Evolutionary conservation across 164 flowering plant species (phyloP).

Genomic region (Magnolia officinalis): DNA sequence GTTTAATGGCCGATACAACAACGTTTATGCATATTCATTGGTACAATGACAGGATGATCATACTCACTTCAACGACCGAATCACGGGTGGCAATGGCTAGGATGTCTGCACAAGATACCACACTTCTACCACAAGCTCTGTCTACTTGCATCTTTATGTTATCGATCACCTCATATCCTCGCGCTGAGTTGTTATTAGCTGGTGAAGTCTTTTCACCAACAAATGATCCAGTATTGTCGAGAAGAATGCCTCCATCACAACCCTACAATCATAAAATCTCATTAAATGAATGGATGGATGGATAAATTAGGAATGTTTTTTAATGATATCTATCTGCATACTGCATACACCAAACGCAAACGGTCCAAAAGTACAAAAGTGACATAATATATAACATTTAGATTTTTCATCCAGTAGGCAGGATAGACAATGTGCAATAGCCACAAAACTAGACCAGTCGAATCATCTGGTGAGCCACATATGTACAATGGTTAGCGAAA

Average conservation of each 20-base stretch:
- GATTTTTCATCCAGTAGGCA: too few species aligned
- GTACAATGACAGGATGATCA: not conserved
- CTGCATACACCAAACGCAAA: not conserved
- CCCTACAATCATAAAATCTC: slow-evolving; percentile 13
- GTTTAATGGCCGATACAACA: not conserved
- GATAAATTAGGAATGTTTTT: too few species aligned
- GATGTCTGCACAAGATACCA: slow-evolving; percentile 36
- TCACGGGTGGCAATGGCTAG: slow-evolving; percentile 31
- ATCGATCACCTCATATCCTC: slow-evolving; percentile 22
- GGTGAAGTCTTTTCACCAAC: slow-evolving; percentile 13
- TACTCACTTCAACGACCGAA: slow-evolving; percentile 22
- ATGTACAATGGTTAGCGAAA: not conserved
- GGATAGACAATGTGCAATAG: not conserved
- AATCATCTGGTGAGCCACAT: not conserved
- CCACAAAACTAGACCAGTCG: not conserved
- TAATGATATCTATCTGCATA: too few species aligned
- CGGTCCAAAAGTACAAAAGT: not conserved
- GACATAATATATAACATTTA: too few species aligned
- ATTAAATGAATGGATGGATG: too few species aligned
- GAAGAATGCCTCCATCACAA: slow-evolving; percentile 22
- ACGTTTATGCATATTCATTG: not conserved
- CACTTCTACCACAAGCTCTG: slow-evolving; percentile 19
- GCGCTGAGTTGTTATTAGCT: slow-evolving; percentile 10
- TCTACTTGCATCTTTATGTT: slow-evolving; percentile 24
- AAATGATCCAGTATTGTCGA: slow-evolving; percentile 11